A percentile compares a stretch with the other conserved stretches of the same genome.
phyloP scores from a whole-genome alignment of 768 basidiomycete species.

The Mycena belliarum region DNA sequence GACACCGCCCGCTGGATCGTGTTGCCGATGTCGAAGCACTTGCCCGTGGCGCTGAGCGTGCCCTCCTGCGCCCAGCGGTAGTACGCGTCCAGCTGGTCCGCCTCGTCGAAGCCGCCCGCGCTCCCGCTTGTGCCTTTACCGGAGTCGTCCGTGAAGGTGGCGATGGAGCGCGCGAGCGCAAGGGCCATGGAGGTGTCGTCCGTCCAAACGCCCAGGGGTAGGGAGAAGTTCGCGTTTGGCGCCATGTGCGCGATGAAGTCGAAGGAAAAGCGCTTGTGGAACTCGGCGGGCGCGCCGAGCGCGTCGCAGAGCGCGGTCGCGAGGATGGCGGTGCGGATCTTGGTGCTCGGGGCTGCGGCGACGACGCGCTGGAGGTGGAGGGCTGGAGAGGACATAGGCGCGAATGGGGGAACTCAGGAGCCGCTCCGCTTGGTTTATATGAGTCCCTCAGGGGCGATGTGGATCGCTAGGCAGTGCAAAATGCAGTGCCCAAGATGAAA shows the following conservation, averaged over 20 bases:
- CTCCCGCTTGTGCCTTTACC: neutral
- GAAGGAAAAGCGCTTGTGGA: slow-evolving; percentile 40
- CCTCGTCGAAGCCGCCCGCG: slow-evolving; percentile 35
- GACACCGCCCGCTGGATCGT: slow-evolving; percentile 36
- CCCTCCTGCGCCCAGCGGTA: slow-evolving; percentile 34
- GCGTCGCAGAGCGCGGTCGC: slow-evolving; percentile 47
- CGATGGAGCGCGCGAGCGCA: slow-evolving; percentile 43
- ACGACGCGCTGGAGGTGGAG: slow-evolving; percentile 31
- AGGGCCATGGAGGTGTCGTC: slow-evolving; percentile 52
- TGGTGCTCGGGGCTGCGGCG: slow-evolving; percentile 32
- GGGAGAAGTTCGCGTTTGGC: slow-evolving; percentile 37
- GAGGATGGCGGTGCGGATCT: slow-evolving; percentile 41
- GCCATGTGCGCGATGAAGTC: slow-evolving; percentile 36
- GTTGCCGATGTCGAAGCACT: slow-evolving; percentile 43
- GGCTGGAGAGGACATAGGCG: neutral
- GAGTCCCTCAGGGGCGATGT: too few relatives aligned
- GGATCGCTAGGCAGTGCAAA: too few relatives aligned
- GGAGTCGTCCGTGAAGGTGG: neutral
- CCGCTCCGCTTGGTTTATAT: too few relatives aligned
- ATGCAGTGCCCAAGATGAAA: too few relatives aligned
- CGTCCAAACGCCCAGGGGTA: slow-evolving; percentile 42
- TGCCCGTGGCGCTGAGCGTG: slow-evolving; percentile 34
- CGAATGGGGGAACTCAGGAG: too few relatives aligned
- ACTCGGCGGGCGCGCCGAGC: slow-evolving; percentile 46
- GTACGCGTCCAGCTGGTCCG: slow-evolving; percentile 37